Conservation (phyloP, 176 grass and related monocot species). For the Oryza coarctata region DNA sequence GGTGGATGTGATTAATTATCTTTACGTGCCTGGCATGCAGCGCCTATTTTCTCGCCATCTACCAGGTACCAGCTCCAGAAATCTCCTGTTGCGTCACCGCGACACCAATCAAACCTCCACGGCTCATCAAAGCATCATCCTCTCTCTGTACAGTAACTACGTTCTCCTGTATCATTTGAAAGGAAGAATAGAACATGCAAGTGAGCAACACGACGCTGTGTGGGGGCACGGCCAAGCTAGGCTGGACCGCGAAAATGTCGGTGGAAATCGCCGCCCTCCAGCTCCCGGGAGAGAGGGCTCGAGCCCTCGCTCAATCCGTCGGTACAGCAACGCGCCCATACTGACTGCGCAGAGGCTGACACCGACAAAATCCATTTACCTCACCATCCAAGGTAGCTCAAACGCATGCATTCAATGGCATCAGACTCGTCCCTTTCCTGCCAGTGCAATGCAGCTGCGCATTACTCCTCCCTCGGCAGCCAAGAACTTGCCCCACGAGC, state of each 20-base stretch:
- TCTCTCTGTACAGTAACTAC: neutral
- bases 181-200: neutral
- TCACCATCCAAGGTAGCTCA: neutral
- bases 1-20: neutral
- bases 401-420: neutral
- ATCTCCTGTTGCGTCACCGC: neutral
- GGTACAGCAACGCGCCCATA: slow-evolving; percentile 6
- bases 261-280: slow-evolving; percentile 17
- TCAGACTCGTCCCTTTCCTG: neutral
- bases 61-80: too few relatives aligned
- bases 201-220: neutral
- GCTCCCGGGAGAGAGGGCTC: neutral
- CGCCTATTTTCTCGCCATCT: neutral
- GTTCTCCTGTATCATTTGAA: neutral
- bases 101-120: neutral
- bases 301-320: neutral
- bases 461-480: neutral
- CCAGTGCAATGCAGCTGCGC: neutral
- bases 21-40: too few relatives aligned
- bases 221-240: neutral
- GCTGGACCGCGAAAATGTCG: slow-evolving; percentile 41
- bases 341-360: slow-evolving; percentile 15
- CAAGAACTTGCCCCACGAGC: neutral
- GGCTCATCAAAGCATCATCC: neutral
- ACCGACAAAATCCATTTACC: slow-evolving; percentile 15